Evolutionary conservation across 2,329 filamentous ascomycete genomes (phyloP), one percentile per base, ranked within the genome.

Genomic region (Lithohypha guttulata): DNA sequence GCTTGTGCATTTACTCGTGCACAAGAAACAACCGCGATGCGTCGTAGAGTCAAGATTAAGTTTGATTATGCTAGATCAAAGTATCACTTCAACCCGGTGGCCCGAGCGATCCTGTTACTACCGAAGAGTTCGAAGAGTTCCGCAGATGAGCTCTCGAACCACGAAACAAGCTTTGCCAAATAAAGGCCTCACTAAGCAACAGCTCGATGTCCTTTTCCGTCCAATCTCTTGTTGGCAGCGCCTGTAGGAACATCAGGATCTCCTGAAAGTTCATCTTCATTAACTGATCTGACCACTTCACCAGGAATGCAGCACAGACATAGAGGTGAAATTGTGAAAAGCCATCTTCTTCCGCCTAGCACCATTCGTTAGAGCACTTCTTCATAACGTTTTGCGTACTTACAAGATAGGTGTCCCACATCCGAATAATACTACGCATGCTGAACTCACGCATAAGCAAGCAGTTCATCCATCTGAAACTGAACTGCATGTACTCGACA

Each of bases 401-500:
- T 68, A 95, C 89, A 66, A 98, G 75, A 64, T 98, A 98, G 18
- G 91, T 98, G 61, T 98, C 91, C 91, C 91, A 98, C 91, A 98
- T 98, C 51, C 91, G 74, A 48, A 98, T 93, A 1, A 86, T 95
- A 58, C 95, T 96, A 59, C 80, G 84, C 42, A 98, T 89, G 57
- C 83, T 94, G 49, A 98, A 83, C 64, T 98, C 91, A 47, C 91
- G 76, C 91, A 98, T 98, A 49, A 98, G 69, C 37, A 98, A 74
- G 60, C 91, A 98, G 55, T 98, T 98, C 91, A 98, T 98, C 91
- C 91, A 98, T 41, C 91, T 75, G 59, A 98, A 98, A 61, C 86
- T 95, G 63, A 98, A 98, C 57, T 98, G 91, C 54, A 98, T 98
- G 56, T 98, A 98, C 58, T 98, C 91, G 19, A 98, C 85, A 21